These are phyloP conservation scores for Heliosperma pusillum DNA, from an alignment of 148 eudicot genomes.

Conservation along the genomic window DNA sequence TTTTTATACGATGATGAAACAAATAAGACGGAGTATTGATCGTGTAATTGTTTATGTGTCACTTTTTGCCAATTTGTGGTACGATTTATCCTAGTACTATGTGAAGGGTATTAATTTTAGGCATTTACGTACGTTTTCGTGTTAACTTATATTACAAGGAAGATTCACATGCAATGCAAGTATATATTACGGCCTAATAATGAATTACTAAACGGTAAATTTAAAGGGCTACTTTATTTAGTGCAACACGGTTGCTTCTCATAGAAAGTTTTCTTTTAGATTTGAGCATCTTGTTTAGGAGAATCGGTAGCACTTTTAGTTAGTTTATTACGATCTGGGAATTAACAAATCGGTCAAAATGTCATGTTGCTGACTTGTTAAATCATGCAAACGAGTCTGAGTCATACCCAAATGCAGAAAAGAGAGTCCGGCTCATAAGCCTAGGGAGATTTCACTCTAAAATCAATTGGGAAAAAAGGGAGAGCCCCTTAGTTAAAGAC, in stretches of 20 bases:
- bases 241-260: constrained; percentile 21
- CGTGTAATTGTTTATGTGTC: neutral
- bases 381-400: too few species aligned
- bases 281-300: too few species aligned
- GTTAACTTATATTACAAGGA: neutral
- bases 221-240: neutral
- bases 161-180: constrained; percentile 12
- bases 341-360: too few species aligned
- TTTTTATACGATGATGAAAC: neutral
- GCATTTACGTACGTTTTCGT: neutral
- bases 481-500: too few species aligned
- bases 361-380: too few species aligned
- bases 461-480: too few species aligned
- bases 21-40: neutral
- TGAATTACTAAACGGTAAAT: neutral
- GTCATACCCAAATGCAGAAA: too few species aligned
- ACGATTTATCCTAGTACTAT: constrained; percentile 4
- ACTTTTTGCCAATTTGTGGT: neutral
- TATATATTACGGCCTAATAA: neutral
- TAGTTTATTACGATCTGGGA: too few species aligned
- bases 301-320: too few species aligned
- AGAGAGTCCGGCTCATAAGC: too few species aligned
- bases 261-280: neutral
- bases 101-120: neutral
- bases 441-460: too few species aligned